Conservation (phyloP, 2,329 filamentous ascomycete species). For the Arthrobotrys entomopaga region DNA sequence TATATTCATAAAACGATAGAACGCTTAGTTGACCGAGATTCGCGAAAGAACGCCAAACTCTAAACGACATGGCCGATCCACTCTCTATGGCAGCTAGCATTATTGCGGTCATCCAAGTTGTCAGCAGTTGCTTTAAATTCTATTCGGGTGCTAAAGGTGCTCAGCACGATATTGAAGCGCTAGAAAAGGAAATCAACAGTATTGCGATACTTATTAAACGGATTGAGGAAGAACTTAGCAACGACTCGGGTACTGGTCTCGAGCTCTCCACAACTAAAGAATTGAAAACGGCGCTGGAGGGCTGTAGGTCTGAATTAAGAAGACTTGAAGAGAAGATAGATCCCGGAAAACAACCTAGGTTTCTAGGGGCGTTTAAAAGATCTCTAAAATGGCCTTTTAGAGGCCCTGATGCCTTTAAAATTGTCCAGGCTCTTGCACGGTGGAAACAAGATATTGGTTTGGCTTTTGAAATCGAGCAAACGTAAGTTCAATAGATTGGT, state of each 20-base stretch:
- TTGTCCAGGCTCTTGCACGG: too few relatives aligned
- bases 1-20: too few relatives aligned
- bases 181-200: constrained; percentile 16
- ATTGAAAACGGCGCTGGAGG: constrained; percentile 10
- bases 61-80: too few relatives aligned
- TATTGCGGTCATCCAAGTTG: too few relatives aligned
- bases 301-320: constrained; percentile 5
- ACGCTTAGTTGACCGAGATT: too few relatives aligned
- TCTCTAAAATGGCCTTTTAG: too few relatives aligned
- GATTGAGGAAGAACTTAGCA: neutral
- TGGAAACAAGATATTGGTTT: constrained; percentile 7
- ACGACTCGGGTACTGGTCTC: neutral
- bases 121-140: constrained; percentile 24
- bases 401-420: too few relatives aligned
- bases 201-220: constrained; percentile 9
- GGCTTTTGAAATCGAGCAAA: constrained; percentile 18
- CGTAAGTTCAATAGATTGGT: neutral
- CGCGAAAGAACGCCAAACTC: too few relatives aligned
- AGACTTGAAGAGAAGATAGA: constrained; percentile 8
- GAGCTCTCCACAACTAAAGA: constrained; percentile 12
- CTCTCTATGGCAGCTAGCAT: too few relatives aligned
- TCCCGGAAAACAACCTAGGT: neutral
- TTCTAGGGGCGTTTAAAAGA: too few relatives aligned
- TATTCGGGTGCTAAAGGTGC: constrained; percentile 31
- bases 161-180: constrained; percentile 7